Conservation (phyloP, 495 filamentous ascomycete species). For the Amphirosellinia nigrospora region DNA sequence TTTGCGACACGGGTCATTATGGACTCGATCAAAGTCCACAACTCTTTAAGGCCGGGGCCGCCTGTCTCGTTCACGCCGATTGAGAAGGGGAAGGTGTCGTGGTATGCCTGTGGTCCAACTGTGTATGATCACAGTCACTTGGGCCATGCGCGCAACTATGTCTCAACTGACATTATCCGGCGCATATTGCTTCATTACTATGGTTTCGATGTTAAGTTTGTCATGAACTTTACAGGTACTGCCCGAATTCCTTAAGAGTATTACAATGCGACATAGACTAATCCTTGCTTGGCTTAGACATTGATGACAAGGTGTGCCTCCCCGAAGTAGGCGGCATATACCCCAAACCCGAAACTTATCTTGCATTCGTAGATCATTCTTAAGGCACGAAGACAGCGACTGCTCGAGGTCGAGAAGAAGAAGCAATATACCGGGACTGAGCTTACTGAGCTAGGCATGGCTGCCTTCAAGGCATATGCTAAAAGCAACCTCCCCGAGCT, state of each 20-base stretch:
- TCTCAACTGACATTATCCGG: constrained; percentile 89
- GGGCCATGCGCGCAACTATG: constrained; percentile 93
- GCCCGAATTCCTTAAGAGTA: neutral
- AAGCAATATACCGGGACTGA: constrained; percentile 51
- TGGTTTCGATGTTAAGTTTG: constrained; percentile 83
- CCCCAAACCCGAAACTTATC: constrained; percentile 35
- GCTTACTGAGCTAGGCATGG: constrained; percentile 58
- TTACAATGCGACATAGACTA: neutral
- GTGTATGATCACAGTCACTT: constrained; percentile 92
- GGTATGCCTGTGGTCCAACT: constrained; percentile 93
- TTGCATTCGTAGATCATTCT: constrained; percentile 70
- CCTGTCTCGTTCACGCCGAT: constrained; percentile 80
- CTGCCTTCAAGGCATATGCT: constrained; percentile 75
- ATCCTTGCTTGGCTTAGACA: constrained; percentile 50
- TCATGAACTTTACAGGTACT: constrained; percentile 84
- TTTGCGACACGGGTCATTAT: constrained; percentile 45
- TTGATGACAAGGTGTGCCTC: constrained; percentile 78
- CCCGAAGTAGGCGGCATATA: constrained; percentile 54
- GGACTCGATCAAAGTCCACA: constrained; percentile 69
- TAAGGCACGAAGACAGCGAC: constrained; percentile 75
- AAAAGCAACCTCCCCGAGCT: constrained; percentile 77
- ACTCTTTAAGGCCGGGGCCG: constrained; percentile 72
- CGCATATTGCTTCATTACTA: constrained; percentile 88
- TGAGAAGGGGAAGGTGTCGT: constrained; percentile 75
- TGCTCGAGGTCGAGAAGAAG: constrained; percentile 66